Evolutionary conservation across 345 rosid species (phyloP).

Genomic region (Brassica rapa): DNA sequence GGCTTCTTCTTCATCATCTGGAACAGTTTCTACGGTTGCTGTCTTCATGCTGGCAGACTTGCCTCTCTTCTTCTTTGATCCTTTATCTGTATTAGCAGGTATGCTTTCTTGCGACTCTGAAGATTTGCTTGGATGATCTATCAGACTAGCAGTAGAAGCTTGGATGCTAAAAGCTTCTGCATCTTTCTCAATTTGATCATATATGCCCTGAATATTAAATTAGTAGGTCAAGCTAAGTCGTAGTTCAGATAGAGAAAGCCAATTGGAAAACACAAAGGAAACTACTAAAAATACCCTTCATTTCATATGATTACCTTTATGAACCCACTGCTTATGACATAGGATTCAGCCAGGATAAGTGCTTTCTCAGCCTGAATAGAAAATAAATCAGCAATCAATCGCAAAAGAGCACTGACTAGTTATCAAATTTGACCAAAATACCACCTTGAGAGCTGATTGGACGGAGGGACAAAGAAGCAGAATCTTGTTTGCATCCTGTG

Average conservation of each 20-base stretch:
- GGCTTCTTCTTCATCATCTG: constrained; percentile 61
- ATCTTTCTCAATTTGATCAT: constrained; percentile 78
- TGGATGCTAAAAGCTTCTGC: constrained; percentile 57
- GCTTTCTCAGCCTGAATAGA: constrained; percentile 67
- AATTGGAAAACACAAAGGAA: constrained; percentile 12
- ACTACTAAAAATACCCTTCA: constrained; percentile 11
- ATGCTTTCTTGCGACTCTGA: constrained; percentile 53
- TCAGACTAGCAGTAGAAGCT: constrained; percentile 46
- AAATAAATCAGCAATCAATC: constrained; percentile 10
- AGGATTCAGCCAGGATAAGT: constrained; percentile 70
- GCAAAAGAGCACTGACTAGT: constrained; percentile 12
- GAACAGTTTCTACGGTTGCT: constrained; percentile 49
- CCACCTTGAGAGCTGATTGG: constrained; percentile 78
- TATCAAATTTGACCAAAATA: constrained; percentile 20
- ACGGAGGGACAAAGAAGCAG: constrained; percentile 73
- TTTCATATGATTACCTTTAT: constrained; percentile 61
- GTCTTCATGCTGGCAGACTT: constrained; percentile 62
- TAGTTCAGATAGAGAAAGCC: constrained; percentile 28
- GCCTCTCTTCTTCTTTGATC: constrained; percentile 81
- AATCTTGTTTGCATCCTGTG: constrained; percentile 77
- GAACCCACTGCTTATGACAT: constrained; percentile 71
- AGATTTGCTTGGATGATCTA: constrained; percentile 47
- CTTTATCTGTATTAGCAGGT: constrained; percentile 56
- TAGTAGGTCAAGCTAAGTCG: constrained; percentile 28
- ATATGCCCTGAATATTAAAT: constrained; percentile 57